Base-by-base conservation (phyloP, 2,329 filamentous ascomycete species). In the Gnomoniopsis smithogilvyi region DNA sequence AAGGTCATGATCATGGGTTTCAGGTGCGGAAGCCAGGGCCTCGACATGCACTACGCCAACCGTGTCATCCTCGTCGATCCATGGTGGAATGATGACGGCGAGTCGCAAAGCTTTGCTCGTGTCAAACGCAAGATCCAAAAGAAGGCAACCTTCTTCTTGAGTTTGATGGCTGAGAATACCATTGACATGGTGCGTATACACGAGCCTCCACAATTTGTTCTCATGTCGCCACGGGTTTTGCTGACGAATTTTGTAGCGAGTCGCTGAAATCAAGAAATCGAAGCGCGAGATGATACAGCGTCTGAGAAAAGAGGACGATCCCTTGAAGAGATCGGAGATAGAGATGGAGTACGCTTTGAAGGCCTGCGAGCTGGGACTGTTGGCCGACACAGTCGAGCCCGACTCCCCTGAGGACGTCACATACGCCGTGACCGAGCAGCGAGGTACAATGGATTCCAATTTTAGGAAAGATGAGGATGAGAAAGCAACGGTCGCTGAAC, bases 81-180 rank as follows among this genome's bases (percentile, higher is more conserved):
- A 0, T 86, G 82, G 82, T 91, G 84, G 84, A 90, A 91, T 58
- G 70, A 71, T 1, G 75, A 79, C 0, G 69, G 77, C 0, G 86
- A 91, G 64, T 74, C 84, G n/a, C 89, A 91, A 65, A 86, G 83
- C 0, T 79, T 80, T 46, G 74, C 74, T 2, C 81, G 89, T 0
- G 81, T 91, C 0, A 82, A 81, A 64, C 79, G 89, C 7, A 84
- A 87, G 2, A 87, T 88, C 0, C 90, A 94, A 63, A 62, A 67
- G 0, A 81, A 86, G 45, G 73, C 83, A 36, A 86, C 87, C 0
- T 74, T 82, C 12, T 79, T 89, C 59, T 77, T 83, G 0, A 78
- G 85, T 0, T 76, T 92, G 34, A 71, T 84, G 1, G 76, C 86
- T 0, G 70, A 74, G 1, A 74, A 81, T 3, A 82, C 79, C 0